Percentiles rank a stretch among this genome's conserved stretches.
These are phyloP conservation scores for Aspergillus sclerotialis DNA, from an alignment of 2,329 filamentous ascomycete genomes.

Conservation along the genomic window DNA sequence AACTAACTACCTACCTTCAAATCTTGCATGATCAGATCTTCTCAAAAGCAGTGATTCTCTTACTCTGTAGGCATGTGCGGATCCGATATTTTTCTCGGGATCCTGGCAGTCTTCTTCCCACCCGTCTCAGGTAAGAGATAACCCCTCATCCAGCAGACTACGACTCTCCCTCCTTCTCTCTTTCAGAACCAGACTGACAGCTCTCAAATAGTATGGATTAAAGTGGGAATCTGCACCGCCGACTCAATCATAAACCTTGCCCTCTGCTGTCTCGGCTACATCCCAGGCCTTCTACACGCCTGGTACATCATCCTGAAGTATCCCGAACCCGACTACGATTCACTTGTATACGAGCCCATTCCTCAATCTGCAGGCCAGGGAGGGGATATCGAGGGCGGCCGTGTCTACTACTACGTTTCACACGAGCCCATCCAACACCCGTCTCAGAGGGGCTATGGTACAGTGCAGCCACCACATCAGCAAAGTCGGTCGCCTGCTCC, in stretches of 20 bases:
- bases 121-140: conserved; percentile 46
- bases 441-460: conserved; percentile 31
- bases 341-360: conserved; percentile 55
- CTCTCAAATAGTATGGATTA: conserved; percentile 74
- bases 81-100: conserved; percentile 54
- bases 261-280: conserved; percentile 68
- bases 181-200: no score
- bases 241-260: conserved; percentile 94
- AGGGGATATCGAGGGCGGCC: conserved; percentile 33
- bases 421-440: conserved; percentile 35
- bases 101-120: conserved; percentile 56
- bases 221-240: conserved; percentile 82
- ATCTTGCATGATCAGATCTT: not conserved
- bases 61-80: conserved; percentile 44
- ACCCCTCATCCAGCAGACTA: not conserved
- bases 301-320: conserved; percentile 97
- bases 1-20: no score
- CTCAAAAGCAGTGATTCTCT: conserved; percentile 4
- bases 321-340: conserved; percentile 64
- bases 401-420: conserved; percentile 71
- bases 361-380: conserved; percentile 46
- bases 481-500: conserved; percentile 12
- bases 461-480: conserved; percentile 27
- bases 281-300: conserved; percentile 85
- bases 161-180: conserved; percentile 2